Conservation (phyloP, 768 basidiomycete species). For the Suillus clintonianus region DNA sequence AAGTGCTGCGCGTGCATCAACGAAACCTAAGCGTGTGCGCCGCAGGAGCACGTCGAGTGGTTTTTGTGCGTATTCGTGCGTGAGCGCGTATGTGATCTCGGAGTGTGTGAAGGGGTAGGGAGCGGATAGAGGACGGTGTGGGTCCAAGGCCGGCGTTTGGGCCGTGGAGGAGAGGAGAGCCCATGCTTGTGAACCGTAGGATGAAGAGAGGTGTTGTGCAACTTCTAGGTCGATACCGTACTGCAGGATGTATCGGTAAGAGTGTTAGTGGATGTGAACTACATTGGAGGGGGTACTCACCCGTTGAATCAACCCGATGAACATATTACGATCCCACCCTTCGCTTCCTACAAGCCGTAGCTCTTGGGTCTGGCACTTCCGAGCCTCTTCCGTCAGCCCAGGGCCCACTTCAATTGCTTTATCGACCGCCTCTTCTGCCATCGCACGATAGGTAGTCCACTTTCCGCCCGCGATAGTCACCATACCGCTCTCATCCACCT, state of each 20-base stretch:
- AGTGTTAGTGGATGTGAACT: neutral
- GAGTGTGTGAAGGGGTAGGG: slow-evolving; percentile 69
- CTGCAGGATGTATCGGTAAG: slow-evolving; percentile 36
- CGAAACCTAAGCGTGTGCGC: slow-evolving; percentile 90
- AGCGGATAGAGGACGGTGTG: slow-evolving; percentile 69
- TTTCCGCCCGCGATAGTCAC: slow-evolving; percentile 97
- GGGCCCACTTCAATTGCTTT: slow-evolving; percentile 76
- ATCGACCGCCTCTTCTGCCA: slow-evolving; percentile 96
- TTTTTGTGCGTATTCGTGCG: slow-evolving; percentile 90
- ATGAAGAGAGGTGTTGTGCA: slow-evolving; percentile 89
- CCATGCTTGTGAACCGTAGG: slow-evolving; percentile 97
- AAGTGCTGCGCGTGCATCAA: slow-evolving; percentile 85
- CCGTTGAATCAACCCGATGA: slow-evolving; percentile 91
- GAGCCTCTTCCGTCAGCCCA: slow-evolving; percentile 53
- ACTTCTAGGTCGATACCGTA: slow-evolving; percentile 91
- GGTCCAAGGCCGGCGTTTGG: slow-evolving; percentile 83
- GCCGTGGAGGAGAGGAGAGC: slow-evolving; percentile 77
- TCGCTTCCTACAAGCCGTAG: slow-evolving; percentile 89
- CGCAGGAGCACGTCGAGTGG: slow-evolving; percentile 92
- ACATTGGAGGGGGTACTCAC: slow-evolving; percentile 42
- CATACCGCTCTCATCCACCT: slow-evolving; percentile 77
- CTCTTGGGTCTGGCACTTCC: slow-evolving; percentile 75
- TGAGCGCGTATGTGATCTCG: slow-evolving; percentile 86
- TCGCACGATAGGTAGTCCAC: slow-evolving; percentile 96
- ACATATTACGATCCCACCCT: slow-evolving; percentile 95